These are phyloP conservation scores for Coemansia sp. DNA, from an alignment of 192 early-diverging fungal genomes.

Conservation along the genomic window DNA sequence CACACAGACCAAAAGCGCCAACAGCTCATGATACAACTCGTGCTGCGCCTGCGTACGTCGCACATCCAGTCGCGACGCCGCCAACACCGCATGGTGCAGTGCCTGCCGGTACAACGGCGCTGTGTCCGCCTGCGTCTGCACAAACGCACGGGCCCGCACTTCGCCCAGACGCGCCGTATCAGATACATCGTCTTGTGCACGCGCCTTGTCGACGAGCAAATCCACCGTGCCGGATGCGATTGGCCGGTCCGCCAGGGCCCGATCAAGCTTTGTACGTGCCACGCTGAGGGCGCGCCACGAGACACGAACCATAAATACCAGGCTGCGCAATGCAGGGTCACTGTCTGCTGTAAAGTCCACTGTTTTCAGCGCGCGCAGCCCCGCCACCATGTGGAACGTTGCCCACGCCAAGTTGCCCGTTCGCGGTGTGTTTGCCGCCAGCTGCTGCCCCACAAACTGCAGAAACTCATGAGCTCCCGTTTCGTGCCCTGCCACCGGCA, in stretches of 20 bases:
- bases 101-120: conserved; percentile 27
- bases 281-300: conserved; percentile 29
- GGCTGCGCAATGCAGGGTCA: conserved; percentile 30
- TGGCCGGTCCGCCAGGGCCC: conserved; percentile 32
- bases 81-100: conserved; percentile 37
- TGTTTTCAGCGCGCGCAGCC: conserved; percentile 50
- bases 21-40: conserved; percentile 29
- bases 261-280: conserved; percentile 11
- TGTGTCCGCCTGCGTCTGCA: conserved; percentile 38
- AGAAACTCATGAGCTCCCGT: conserved; percentile 30
- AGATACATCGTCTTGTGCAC: conserved; percentile 13
- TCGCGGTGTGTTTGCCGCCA: conserved; percentile 37
- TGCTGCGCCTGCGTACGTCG: conserved; percentile 17
- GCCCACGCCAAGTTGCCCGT: conserved; percentile 52
- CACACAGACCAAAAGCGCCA: conserved; percentile 30
- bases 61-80: conserved; percentile 34
- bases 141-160: conserved; percentile 40
- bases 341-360: conserved; percentile 44
- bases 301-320: conserved; percentile 42
- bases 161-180: conserved; percentile 10
- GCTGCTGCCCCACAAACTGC: conserved; percentile 34
- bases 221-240: conserved; percentile 34
- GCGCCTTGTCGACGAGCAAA: conserved; percentile 37
- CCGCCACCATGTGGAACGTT: conserved; percentile 42
- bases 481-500: conserved; percentile 20